These are phyloP conservation scores for Cladochytrium replicatum DNA, from an alignment of 192 early-diverging fungal genomes.

Conservation along the genomic window DNA sequence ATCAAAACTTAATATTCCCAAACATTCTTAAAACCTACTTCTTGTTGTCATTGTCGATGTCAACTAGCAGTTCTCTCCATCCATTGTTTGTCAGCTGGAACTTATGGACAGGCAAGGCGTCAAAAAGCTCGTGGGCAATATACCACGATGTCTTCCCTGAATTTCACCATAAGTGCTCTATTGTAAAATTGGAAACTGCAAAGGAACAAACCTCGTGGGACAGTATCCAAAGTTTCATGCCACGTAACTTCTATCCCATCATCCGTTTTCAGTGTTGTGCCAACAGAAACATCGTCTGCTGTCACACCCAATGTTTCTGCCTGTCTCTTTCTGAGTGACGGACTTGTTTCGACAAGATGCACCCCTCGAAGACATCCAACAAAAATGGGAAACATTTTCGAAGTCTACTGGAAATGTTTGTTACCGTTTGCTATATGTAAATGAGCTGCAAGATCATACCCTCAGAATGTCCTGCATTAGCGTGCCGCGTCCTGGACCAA, in stretches of 20 bases:
- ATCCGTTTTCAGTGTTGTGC: constrained; percentile 2
- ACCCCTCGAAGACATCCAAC: constrained; percentile 50
- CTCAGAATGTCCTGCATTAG: constrained; percentile 86
- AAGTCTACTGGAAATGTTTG: constrained; percentile 32
- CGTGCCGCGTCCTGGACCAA: constrained; percentile 92
- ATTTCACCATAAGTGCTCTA: background rate
- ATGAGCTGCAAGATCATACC: constrained; percentile 27
- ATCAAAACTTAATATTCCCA: no score
- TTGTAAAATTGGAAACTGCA: constrained; percentile 9
- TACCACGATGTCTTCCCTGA: constrained; percentile 45
- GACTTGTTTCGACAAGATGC: constrained; percentile 79
- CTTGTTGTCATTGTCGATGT: background rate
- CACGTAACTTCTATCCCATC: constrained; percentile 48
- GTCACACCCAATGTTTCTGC: constrained; percentile 7
- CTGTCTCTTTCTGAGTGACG: constrained; percentile 49
- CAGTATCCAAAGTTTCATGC: constrained; percentile 59
- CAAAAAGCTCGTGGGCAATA: constrained; percentile 95
- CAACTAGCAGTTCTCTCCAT: constrained; percentile 69
- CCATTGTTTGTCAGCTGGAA: constrained; percentile 68
- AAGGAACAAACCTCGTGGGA: constrained; percentile 21
- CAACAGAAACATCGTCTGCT: constrained; percentile 7
- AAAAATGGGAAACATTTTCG: constrained; percentile 59
- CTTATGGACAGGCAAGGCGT: constrained; percentile 84
- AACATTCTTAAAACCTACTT: no score
- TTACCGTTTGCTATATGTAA: no score